Conservation (phyloP, 208 protist genomes). For the Naegleria fowleri region DNA sequence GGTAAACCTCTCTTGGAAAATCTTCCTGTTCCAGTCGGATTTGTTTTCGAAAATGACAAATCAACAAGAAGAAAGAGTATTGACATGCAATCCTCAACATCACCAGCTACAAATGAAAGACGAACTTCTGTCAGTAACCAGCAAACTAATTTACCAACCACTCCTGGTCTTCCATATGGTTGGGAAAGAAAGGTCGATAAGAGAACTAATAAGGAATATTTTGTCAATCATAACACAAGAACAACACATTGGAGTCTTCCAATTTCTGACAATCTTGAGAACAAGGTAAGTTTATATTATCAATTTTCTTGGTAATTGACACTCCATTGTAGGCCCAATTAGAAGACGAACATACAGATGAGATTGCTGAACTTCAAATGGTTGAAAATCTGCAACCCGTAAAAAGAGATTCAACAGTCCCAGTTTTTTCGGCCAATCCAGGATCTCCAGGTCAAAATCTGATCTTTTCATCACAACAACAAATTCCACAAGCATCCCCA, state of each 20-base stretch:
- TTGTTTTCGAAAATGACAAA: neutral
- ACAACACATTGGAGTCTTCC: conserved; percentile 14
- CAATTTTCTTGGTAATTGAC: too few relatives aligned
- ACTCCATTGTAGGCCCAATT: neutral
- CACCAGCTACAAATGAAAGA: neutral
- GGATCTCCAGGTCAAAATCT: neutral
- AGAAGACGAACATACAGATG: neutral
- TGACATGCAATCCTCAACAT: neutral
- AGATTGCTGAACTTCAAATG: neutral
- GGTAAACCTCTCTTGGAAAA: neutral
- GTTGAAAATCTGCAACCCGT: neutral
- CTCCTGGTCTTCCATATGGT: neutral
- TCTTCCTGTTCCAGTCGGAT: neutral
- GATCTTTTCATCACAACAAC: neutral
- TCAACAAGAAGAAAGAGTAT: neutral
- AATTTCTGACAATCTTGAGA: neutral
- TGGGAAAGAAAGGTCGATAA: conserved; percentile 23
- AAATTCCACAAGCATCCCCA: neutral
- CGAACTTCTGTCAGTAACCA: neutral
- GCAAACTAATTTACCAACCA: neutral
- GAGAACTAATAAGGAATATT: conserved; percentile 21
- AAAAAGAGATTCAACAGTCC: neutral
- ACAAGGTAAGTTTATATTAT: too few relatives aligned
- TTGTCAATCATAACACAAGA: conserved; percentile 28
- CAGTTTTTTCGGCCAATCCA: neutral